These are phyloP conservation scores for Caloboletus inedulis DNA, from an alignment of 1,284 basidiomycete species.

Conservation along the genomic window DNA sequence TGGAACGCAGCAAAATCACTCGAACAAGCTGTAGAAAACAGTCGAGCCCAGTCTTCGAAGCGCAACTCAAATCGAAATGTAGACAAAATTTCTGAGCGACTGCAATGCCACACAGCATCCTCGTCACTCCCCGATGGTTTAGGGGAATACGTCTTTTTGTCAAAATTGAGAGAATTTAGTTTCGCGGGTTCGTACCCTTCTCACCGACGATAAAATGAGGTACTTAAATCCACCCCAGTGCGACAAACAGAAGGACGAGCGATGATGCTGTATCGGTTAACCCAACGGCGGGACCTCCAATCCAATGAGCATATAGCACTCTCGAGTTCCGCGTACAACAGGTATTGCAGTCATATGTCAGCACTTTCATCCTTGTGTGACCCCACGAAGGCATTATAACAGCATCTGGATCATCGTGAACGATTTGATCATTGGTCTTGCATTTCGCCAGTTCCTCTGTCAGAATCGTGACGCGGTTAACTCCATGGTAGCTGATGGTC, in stretches of 20 bases:
- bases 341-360: slow-evolving; percentile 39
- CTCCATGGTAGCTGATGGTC: slow-evolving; percentile 34
- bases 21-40: slow-evolving; percentile 21
- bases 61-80: slow-evolving; percentile 2
- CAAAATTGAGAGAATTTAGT: slow-evolving; percentile 20
- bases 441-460: slow-evolving; percentile 64
- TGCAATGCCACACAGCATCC: not conserved
- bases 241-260: slow-evolving; percentile 50
- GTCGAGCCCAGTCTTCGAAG: not conserved
- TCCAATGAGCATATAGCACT: slow-evolving; percentile 9
- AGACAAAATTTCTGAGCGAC: not conserved
- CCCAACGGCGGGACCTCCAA: slow-evolving; percentile 33
- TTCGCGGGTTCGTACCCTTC: slow-evolving; percentile 24
- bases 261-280: slow-evolving; percentile 43
- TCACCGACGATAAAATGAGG: not conserved
- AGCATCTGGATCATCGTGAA: slow-evolving; percentile 89
- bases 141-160: not conserved
- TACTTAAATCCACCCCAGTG: slow-evolving; percentile 27
- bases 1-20: slow-evolving; percentile 31
- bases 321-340: slow-evolving; percentile 52
- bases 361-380: not conserved
- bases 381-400: slow-evolving; percentile 75
- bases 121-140: not conserved
- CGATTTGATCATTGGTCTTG: slow-evolving; percentile 80
- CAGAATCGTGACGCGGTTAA: slow-evolving; percentile 55